These are phyloP conservation scores for Tausonia pullulans DNA, from an alignment of 1,284 basidiomycete genomes.

Conservation along the genomic window DNA sequence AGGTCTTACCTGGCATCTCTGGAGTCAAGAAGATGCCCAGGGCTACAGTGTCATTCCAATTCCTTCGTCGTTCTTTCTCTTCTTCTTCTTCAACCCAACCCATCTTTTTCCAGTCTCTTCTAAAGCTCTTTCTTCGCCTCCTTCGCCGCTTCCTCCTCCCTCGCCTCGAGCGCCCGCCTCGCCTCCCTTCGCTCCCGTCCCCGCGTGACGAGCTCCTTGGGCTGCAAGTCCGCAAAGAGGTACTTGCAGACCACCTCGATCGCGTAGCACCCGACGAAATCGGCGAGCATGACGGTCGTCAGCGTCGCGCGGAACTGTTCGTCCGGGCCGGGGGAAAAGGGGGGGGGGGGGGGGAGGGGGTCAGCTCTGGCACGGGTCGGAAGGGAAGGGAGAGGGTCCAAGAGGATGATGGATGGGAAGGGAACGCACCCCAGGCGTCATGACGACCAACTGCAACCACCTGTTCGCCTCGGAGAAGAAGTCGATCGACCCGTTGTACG, in stretches of 20 bases:
- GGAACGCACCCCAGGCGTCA: slow-evolving; percentile 55
- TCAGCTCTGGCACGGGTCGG: no score
- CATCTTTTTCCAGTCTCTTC: neutral
- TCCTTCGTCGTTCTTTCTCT: neutral
- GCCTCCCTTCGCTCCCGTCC: slow-evolving; percentile 60
- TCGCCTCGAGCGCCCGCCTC: slow-evolving; percentile 34
- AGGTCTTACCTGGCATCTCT: no score
- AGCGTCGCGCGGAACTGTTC: slow-evolving; percentile 66
- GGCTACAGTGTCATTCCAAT: neutral
- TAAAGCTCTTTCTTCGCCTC: slow-evolving; percentile 14
- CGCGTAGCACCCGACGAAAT: slow-evolving; percentile 78
- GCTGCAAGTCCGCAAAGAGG: slow-evolving; percentile 79
- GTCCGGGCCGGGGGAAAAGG: no score
- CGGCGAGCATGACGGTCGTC: slow-evolving; percentile 67
- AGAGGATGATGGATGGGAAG: slow-evolving; percentile 1
- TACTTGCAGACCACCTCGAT: slow-evolving; percentile 74
- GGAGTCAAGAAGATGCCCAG: no score
- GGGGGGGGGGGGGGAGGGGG: no score
- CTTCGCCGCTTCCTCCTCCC: neutral
- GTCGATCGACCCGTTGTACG: slow-evolving; percentile 85
- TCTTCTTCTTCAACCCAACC: neutral
- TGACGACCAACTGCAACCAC: slow-evolving; percentile 94
- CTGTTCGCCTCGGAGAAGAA: slow-evolving; percentile 89
- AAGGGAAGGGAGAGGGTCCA: neutral
- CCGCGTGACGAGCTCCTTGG: slow-evolving; percentile 69